Base-by-base conservation (phyloP, 73 alveolate species). In the Tetrahymena thermophila region DNA sequence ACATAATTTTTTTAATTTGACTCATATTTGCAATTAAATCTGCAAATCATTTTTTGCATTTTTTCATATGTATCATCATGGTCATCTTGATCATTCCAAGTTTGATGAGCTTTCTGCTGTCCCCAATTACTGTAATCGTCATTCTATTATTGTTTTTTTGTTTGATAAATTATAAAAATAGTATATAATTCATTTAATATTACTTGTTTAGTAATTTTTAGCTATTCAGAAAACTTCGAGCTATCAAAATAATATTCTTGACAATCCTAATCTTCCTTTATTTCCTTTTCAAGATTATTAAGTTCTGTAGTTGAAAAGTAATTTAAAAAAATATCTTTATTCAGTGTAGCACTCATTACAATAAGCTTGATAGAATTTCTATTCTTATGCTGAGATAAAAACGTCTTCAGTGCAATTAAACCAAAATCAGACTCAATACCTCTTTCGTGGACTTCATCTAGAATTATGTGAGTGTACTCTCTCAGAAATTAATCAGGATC, bases 381-480 rank as follows among this genome's bases (percentile, higher is more conserved):
- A 31, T 84, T 84, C 96, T 94, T 56, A 35, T 94, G 97, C 84
- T 94, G 94, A 83, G 94, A 50, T 25, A 99, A 96, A 44, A 96
- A 96, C 28, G 97, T 98, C 98, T 98, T 99, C 89, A 99, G 71
- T 11, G 98, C 97, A 43, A 98, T 98, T 96, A 99, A 89, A 84
- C 98, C 96, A 96, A 99, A 98, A 94, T 99, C 99, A 44, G 98
- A 98, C 84, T 98, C 99, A 35, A 98, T 96, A 96, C 98, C 99
- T 96, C 99, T 98, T 97, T 99, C 99, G 96, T 99, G 99, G 4
- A 99, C 99, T 97, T 99, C 99, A 96, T 99, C 99, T 95, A 99
- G 96, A 21, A 99, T 98, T 56, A 99, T 97, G 84, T 97, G 99
- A 31, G 99, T 96, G 94, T 97, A 98, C 57, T 96, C 97, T 34